A percentile compares a stretch with the other conserved stretches of the same genome.
Conservation (phyloP, 1,284 basidiomycete genomes). For the Microbotryum saponariae region DNA sequence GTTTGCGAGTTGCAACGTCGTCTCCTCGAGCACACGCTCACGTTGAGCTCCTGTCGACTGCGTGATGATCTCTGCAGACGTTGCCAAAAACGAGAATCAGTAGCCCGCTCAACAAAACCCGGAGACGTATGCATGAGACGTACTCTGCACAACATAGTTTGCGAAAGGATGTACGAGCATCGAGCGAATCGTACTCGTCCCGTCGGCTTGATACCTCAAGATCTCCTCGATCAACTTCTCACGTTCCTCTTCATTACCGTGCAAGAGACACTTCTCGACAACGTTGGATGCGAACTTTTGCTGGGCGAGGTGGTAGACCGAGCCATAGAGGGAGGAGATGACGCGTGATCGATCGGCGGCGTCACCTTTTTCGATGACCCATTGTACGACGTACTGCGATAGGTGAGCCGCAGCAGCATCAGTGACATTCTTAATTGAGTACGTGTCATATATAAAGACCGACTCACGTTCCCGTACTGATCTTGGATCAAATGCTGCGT, state of each 20-base stretch:
- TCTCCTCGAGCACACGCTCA: constrained; percentile 54
- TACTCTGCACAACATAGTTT: constrained; percentile 32
- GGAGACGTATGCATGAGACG: not conserved
- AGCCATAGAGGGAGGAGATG: constrained; percentile 64
- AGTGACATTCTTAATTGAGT: not conserved
- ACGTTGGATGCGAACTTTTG: constrained; percentile 98
- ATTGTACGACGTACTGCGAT: constrained; percentile 52
- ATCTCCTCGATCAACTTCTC: constrained; percentile 41
- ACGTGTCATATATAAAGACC: no score
- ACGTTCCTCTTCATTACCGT: constrained; percentile 35
- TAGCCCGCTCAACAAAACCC: not conserved
- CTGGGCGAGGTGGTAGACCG: constrained; percentile 58
- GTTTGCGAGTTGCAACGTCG: constrained; percentile 58
- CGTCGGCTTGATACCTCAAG: constrained; percentile 38
- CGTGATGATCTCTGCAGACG: constrained; percentile 15
- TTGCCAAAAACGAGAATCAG: fast-evolving
- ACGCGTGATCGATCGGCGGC: constrained; percentile 62
- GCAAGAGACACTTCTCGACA: constrained; percentile 54
- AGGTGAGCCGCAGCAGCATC: not conserved
- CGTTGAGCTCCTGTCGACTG: constrained; percentile 66
- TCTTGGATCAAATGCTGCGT: constrained; percentile 37
- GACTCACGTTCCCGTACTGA: constrained; percentile 41
- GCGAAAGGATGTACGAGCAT: constrained; percentile 30
- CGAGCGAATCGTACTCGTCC: constrained; percentile 26
- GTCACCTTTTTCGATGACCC: constrained; percentile 73